Base-by-base conservation (phyloP, 352 stramenopile species). In the Globisporangium carolinianum region DNA sequence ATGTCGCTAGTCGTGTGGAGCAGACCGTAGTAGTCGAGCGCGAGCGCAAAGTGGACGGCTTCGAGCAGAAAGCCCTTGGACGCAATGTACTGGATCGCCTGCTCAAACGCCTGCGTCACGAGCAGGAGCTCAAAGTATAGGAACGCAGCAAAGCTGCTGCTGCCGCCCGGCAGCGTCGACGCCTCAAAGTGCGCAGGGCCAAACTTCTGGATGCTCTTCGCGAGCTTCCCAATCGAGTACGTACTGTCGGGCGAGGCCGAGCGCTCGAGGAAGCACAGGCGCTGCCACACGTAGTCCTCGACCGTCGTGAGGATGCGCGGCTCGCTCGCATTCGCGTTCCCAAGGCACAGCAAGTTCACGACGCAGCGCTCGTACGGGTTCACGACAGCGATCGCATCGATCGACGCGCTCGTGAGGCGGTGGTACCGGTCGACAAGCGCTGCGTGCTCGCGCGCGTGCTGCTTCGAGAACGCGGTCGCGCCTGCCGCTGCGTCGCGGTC, bases 201-300 rank as follows among this genome's bases (percentile, higher is more conserved):
- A 60, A 91, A 92, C 47, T 79, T 86, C 59, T 87, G 75, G 52
- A 92, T 89, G 60, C 69, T 87, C 64, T 83, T 76, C 6, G 83
- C 79, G 24, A 92, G 57, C 15, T 73, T 73, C 41, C 55, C 55
- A 51, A 92, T 86, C 32, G 75, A 79, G 69, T 92, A 92, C 5
- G 65, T 61, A 51, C 74, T 83, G 51, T 89, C 76, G 0, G 76
- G 65, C 38, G 59, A 52, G 9, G 60, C 65, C 11, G 73, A 67
- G 24, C 69, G 76, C 68, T 92, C 78, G 37, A 89, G 79, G 48
- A 91, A 94, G 62, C 79, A 91, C 32, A 91, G 69, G 0, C 83
- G 79, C 58, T 94, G 84, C 84, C 84, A 94, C 51, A 94, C 45
- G 54, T 92, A 94, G 58, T 94, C 84, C 66, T 94, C 84, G 48